Evolutionary conservation across 2,329 filamentous ascomycete genomes (phyloP).

Genomic region (Epichloe glyceriae): DNA sequence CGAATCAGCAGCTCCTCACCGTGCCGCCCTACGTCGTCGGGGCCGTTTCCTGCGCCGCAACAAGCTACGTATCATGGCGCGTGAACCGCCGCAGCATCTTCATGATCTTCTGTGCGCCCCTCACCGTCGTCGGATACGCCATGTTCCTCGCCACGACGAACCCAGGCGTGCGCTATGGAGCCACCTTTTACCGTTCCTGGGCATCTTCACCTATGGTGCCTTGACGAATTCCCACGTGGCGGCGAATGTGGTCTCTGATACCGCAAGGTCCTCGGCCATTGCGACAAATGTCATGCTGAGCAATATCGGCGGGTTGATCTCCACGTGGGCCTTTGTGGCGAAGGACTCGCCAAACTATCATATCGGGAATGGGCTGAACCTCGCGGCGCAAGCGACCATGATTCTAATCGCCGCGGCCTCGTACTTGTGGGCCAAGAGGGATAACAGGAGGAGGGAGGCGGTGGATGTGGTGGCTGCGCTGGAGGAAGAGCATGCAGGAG

Average conservation of each 20-base stretch:
- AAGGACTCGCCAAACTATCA: conserved; percentile 51
- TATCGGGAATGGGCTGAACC: conserved; percentile 59
- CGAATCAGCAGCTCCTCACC: conserved; percentile 54
- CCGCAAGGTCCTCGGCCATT: conserved; percentile 48
- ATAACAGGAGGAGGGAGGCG: conserved; percentile 47
- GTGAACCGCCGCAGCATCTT: conserved; percentile 45
- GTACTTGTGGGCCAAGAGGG: conserved; percentile 46
- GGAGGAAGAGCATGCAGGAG: conserved; percentile 33
- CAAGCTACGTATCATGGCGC: conserved; percentile 47
- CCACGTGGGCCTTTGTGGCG: conserved; percentile 51
- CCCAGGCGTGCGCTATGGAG: conserved; percentile 46
- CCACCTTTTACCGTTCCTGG: conserved; percentile 53
- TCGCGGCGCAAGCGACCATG: conserved; percentile 46
- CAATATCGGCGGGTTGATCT: conserved; percentile 42
- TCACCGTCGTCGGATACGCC: conserved; percentile 54
- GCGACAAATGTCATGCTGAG: conserved; percentile 40
- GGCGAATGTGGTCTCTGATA: conserved; percentile 58
- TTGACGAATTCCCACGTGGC: conserved; percentile 53
- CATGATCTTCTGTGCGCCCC: conserved; percentile 42
- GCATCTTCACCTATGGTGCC: conserved; percentile 49
- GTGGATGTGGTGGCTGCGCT: conserved; percentile 43
- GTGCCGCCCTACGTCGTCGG: conserved; percentile 59
- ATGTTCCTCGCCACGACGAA: conserved; percentile 48
- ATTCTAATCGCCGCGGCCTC: conserved; percentile 36
- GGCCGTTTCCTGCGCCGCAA: conserved; percentile 45